A percentile compares a stretch with the other conserved stretches of the same genome.
Conservation (phyloP, 2,329 filamentous ascomycete genomes). For the Coniochaeta sp. region DNA sequence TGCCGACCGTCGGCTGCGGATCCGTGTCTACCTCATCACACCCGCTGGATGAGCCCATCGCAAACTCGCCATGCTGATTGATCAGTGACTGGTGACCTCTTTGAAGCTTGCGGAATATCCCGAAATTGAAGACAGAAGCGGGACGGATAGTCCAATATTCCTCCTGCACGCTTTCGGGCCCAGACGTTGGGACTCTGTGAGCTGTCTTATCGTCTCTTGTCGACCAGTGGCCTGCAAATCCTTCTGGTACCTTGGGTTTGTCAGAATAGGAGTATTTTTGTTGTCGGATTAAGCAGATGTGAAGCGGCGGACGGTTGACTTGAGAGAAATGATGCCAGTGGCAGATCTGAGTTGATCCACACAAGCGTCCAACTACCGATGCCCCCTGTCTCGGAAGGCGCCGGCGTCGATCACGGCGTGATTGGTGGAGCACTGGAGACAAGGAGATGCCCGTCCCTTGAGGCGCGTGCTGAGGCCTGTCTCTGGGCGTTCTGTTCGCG, state of each 20-base stretch:
- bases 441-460: neutral
- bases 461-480: neutral
- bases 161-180: neutral
- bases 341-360: neutral
- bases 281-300: no score
- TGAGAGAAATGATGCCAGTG: neutral
- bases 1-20: neutral
- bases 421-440: neutral
- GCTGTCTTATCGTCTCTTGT: neutral
- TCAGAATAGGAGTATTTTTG: no score
- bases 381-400: slow-evolving; percentile 1
- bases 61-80: neutral
- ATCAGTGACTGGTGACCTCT: no score
- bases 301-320: no score
- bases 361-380: neutral
- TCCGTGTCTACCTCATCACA: no score
- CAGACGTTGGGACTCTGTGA: neutral
- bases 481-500: neutral
- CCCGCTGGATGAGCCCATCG: no score
- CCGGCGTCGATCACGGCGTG: slow-evolving; percentile 1
- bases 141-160: neutral
- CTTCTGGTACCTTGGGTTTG: no score
- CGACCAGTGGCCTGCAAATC: no score
- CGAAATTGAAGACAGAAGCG: neutral
- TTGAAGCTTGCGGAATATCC: neutral